These are phyloP conservation scores for Suhomyces terraborum DNA, from an alignment of 1,139 yeast species.

Conservation along the genomic window DNA sequence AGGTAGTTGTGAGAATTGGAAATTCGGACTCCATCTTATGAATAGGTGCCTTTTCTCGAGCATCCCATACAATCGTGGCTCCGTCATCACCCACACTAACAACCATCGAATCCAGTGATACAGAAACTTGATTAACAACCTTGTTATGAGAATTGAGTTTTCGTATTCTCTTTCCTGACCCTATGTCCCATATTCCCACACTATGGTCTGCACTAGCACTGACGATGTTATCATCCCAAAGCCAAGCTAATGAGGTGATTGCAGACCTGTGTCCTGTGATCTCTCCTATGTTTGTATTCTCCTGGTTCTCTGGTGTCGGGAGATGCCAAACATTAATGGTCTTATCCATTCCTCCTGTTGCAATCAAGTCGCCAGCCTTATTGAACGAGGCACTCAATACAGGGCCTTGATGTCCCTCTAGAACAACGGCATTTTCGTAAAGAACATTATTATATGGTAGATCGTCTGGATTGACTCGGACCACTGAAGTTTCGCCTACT, in stretches of 20 bases:
- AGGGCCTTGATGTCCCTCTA: slow-evolving; percentile 54
- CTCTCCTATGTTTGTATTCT: slow-evolving; percentile 39
- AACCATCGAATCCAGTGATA: slow-evolving; percentile 32
- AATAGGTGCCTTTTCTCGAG: slow-evolving; percentile 43
- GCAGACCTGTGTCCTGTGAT: slow-evolving; percentile 53
- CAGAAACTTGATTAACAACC: slow-evolving; percentile 57
- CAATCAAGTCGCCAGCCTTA: slow-evolving; percentile 44
- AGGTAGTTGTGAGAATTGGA: slow-evolving; percentile 60
- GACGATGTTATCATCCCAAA: slow-evolving; percentile 36
- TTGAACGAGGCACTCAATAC: slow-evolving; percentile 49
- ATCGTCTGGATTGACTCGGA: neutral
- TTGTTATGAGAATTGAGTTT: slow-evolving; percentile 55
- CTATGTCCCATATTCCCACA: slow-evolving; percentile 60
- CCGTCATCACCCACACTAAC: slow-evolving; percentile 73
- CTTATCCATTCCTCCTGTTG: slow-evolving; percentile 57
- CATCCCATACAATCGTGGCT: slow-evolving; percentile 61
- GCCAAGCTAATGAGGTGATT: slow-evolving; percentile 53
- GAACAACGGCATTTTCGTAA: slow-evolving; percentile 24
- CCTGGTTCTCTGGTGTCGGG: slow-evolving; percentile 29
- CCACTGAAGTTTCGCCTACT: neutral
- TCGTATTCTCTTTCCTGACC: slow-evolving; percentile 55
- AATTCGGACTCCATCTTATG: slow-evolving; percentile 44
- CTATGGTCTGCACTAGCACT: slow-evolving; percentile 56
- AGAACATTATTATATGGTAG: slow-evolving; percentile 7
- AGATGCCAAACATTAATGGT: slow-evolving; percentile 48